phyloP scores from a whole-genome alignment of 1,139 yeast genomes.

The Zygosaccharomyces pseudobailii region DNA sequence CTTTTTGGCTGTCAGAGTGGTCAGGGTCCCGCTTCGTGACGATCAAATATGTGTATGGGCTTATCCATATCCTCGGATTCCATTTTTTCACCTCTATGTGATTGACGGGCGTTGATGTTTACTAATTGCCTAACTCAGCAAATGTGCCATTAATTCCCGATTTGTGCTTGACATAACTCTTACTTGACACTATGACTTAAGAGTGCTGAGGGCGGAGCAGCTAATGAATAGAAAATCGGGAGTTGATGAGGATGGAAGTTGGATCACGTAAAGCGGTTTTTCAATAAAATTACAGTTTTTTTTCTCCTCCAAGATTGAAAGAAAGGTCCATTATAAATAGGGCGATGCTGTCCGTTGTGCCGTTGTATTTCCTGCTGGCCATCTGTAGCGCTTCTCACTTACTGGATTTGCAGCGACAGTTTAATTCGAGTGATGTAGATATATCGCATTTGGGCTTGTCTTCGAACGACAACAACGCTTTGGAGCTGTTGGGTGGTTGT shows the following conservation, averaged over 20 bases:
- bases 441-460: constrained; percentile 19
- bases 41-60: background rate
- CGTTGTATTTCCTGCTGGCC: constrained; percentile 1
- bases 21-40: background rate
- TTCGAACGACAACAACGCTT: constrained; percentile 36
- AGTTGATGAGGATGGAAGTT: background rate
- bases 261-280: background rate
- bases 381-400: constrained; percentile 14
- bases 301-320: background rate
- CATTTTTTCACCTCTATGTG: background rate
- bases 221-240: background rate
- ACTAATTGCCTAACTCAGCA: constrained; percentile 2
- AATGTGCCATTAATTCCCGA: constrained; percentile 1
- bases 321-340: background rate
- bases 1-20: too few species aligned
- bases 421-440: constrained; percentile 10
- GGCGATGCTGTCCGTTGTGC: constrained; percentile 3
- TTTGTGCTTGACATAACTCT: background rate
- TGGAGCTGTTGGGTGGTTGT: constrained; percentile 64
- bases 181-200: background rate
- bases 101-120: constrained; percentile 1
- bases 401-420: constrained; percentile 12
- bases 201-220: background rate
- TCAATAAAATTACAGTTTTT: background rate
- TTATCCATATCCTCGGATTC: background rate